Base-by-base conservation (phyloP, 2,329 filamentous ascomycete genomes). In the Alternaria gaisen region DNA sequence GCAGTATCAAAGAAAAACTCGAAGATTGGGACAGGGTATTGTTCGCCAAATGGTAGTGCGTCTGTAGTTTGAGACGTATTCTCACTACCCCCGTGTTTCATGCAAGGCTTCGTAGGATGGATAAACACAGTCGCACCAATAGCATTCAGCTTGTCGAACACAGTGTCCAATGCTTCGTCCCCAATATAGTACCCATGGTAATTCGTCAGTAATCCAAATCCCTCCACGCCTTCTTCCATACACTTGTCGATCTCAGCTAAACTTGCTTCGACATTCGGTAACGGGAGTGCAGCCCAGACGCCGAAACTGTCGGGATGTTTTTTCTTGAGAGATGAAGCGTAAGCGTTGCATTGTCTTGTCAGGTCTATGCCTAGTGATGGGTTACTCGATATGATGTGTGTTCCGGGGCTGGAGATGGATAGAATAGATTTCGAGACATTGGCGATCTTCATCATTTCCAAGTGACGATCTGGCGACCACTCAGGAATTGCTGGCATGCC, bases 1-100 rank as follows among this genome's bases (percentile, higher is more conserved):
- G 83, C 82, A 0, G 83, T 84, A 56, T 86, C 85, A 69, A 86
- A 86, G 64, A 86, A 78, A 71, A 86, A 86, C 60, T 85, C 83
- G 36, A 83, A 79, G 67, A 82, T 80, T 0, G 82, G 81, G 10
- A 81, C 71, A 0, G 82, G 82, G 52, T 80, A 80, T 9, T 74
- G 70, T 0, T 66, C 58, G 1, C 72, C 72, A 2, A 82, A 72
- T 0, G 80, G 81, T 4, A 78, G 67, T 1, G 81, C 80, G 16
- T 72, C 68, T 0, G 68, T 65, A 1, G 71, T 55, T 4, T 65
- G 43, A 2, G 40, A 24, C 12, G 40, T 24, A 24, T 43, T 70
- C 70, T 38, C 54, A 14, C 12, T 9, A 18, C 28, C 34, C 5
- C 43, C 36, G 12, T 54, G 28, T 12, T 70, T 72, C 3, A 80